Conservation (phyloP, 2,329 filamentous ascomycete species). For the Paraconiothyrium brasiliense region DNA sequence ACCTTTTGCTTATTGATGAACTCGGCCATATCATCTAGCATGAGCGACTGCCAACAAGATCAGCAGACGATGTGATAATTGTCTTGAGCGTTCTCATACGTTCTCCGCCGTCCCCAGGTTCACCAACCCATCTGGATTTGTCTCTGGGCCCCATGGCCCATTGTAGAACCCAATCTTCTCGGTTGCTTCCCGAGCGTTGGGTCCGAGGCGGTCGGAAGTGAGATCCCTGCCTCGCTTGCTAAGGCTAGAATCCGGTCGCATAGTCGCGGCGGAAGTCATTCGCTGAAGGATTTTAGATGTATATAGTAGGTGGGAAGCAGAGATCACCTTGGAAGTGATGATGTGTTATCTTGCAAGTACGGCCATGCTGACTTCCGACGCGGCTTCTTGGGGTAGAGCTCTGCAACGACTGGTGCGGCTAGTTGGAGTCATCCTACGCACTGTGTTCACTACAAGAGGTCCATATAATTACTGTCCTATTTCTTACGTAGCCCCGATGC, state of each 20-base stretch:
- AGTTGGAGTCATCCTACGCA: background rate
- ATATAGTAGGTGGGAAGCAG: no score
- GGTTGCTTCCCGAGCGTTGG: constrained; percentile 24
- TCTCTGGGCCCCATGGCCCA: constrained; percentile 31
- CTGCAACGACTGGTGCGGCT: background rate
- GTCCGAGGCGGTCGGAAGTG: constrained; percentile 10
- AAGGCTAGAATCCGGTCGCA: background rate
- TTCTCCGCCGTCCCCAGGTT: constrained; percentile 45
- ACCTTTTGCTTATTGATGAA: constrained; percentile 52
- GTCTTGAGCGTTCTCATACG: constrained; percentile 12
- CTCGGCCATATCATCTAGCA: constrained; percentile 50
- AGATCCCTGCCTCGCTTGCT: constrained; percentile 6
- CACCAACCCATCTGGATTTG: constrained; percentile 41
- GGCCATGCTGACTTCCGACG: background rate
- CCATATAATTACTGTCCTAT: background rate
- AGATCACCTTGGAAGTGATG: background rate
- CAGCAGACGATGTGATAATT: background rate
- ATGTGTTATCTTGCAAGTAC: background rate
- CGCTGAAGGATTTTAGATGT: background rate
- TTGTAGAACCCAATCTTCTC: constrained; percentile 19
- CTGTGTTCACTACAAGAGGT: background rate
- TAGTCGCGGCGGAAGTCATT: background rate
- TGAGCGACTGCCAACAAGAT: constrained; percentile 39
- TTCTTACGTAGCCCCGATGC: background rate
- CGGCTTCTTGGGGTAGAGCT: background rate